Evolutionary conservation across 2,329 filamentous ascomycete species (phyloP), one percentile per base, ranked within the genome.

Genomic region (Bipolaris victoriae): DNA sequence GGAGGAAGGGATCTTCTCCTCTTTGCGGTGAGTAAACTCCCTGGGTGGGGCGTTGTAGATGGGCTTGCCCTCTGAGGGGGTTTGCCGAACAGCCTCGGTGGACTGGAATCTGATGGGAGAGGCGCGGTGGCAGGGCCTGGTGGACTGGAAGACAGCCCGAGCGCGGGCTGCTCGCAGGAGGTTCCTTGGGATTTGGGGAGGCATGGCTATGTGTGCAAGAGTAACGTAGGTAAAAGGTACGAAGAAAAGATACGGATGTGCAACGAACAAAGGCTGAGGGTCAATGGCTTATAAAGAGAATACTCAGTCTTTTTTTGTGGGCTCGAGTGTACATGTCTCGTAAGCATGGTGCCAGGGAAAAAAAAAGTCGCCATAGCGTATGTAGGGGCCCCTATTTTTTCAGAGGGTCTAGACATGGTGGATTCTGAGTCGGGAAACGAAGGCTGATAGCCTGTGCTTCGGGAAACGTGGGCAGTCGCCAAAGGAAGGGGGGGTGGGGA

Each of bases 121-220:
- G 26, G 50, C 29, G 15, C 49, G 55, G 39, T 45, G 43, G 47
- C 36, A 41, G 6, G 58, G 58, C 36, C 55, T 51, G 37, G 58
- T 61, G 13, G 55, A 57, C 26, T 61, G 58, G 46, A 61, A 61
- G 36, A 61, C 55, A 20, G 55, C 55, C 24, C 51, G 55, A 7
- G 58, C 58, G 43, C 58, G 58, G 20, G 55, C 49, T n/a, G 58
- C 58, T 39, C 58, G 58, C 46, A 61, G 47, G 22, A 61, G 41
- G 51, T 61, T 61, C 43, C 56, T 58, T 16, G 58, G 50, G 35
- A 61, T 51, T 52, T 61, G 58, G 26, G 58, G 58, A 58, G 58
- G 58, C 58, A 61, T 61, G 35, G 39, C 47, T 33, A 22, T 41
- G 18, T 35, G 36, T 7, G n/a, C 20, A n/a, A 37, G 31, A 15